Conservation (phyloP, 2,329 filamentous ascomycete species). For the Fusarium tuaranense region DNA sequence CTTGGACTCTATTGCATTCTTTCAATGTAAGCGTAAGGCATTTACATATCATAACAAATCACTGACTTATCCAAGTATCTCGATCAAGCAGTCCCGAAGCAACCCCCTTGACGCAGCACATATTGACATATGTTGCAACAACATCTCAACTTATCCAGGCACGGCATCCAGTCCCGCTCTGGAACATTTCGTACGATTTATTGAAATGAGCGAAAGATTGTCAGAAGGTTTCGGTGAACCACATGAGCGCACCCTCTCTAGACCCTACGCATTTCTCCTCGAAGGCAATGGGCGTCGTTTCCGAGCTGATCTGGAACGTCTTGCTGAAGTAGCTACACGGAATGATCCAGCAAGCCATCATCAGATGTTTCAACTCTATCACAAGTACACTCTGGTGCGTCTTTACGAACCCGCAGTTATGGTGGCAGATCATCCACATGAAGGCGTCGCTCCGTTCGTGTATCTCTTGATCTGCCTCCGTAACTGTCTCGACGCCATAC, state of each 20-base stretch:
- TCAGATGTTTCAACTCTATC: conserved; percentile 45
- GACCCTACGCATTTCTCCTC: conserved; percentile 48
- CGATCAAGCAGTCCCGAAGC: conserved; percentile 51
- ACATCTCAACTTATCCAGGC: conserved; percentile 42
- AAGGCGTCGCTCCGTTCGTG: conserved; percentile 40
- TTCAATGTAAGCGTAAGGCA: conserved; percentile 49
- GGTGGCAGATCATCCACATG: conserved; percentile 41
- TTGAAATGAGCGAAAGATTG: conserved; percentile 51
- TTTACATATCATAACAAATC: background rate
- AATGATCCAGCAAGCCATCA: conserved; percentile 11
- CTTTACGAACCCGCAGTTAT: conserved; percentile 55
- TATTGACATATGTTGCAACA: conserved; percentile 49
- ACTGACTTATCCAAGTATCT: conserved; percentile 45
- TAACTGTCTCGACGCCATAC: conserved; percentile 51
- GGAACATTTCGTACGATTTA: conserved; percentile 50
- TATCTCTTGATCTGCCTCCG: conserved; percentile 50
- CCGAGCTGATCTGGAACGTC: conserved; percentile 47
- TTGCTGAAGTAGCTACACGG: conserved; percentile 46
- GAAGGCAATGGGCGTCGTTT: conserved; percentile 49
- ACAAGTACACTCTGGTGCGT: conserved; percentile 52
- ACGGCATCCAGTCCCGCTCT: conserved; percentile 48
- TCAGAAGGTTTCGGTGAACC: conserved; percentile 48
- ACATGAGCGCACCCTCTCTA: conserved; percentile 42
- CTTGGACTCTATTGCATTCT: conserved; percentile 55
- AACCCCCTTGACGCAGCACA: conserved; percentile 49